phyloP scores from a whole-genome alignment of 2,329 filamentous ascomycete species.

The Hortaea werneckii region DNA sequence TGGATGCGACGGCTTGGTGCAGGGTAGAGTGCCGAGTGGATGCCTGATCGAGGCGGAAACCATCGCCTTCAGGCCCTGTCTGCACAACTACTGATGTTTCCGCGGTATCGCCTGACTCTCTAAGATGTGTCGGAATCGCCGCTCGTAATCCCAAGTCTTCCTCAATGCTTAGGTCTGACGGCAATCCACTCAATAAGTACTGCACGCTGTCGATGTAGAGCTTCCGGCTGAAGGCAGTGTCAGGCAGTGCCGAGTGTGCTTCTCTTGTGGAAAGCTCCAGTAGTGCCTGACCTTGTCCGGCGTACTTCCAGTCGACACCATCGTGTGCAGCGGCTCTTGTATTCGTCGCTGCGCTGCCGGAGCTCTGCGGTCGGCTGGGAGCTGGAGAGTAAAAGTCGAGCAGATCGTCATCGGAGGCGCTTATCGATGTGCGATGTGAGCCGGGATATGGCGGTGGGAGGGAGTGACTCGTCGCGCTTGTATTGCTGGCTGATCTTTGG shows the following conservation, averaged over 20 bases:
- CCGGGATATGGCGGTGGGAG: slow-evolving; percentile 24
- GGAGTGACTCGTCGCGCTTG: background rate
- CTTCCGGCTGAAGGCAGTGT: slow-evolving; percentile 45
- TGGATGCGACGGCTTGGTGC: slow-evolving; percentile 12
- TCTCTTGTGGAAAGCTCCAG: slow-evolving; percentile 38
- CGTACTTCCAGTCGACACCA: slow-evolving; percentile 43
- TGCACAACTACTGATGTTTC: background rate
- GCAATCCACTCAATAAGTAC: slow-evolving; percentile 55
- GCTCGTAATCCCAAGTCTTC: slow-evolving; percentile 45
- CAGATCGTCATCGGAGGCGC: slow-evolving; percentile 6
- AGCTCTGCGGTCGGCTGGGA: slow-evolving; percentile 13
- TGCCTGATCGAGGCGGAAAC: slow-evolving; percentile 2
- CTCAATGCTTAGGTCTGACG: slow-evolving; percentile 44
- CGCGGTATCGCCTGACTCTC: background rate
- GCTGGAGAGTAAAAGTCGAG: slow-evolving; percentile 7
- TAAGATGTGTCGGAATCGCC: slow-evolving; percentile 34
- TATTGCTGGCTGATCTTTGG: slow-evolving; percentile 9
- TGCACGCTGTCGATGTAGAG: slow-evolving; percentile 55
- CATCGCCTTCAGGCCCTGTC: background rate
- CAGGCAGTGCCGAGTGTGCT: slow-evolving; percentile 26
- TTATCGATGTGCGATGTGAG: slow-evolving; percentile 3
- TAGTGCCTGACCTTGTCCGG: slow-evolving; percentile 40
- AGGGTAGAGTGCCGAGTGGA: slow-evolving; percentile 15
- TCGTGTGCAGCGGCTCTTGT: slow-evolving; percentile 6
- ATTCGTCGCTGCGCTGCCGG: slow-evolving; percentile 8